Percentiles rank a stretch among this genome's conserved stretches.
Evolutionary conservation across 257 asterid species (phyloP).

Genomic region (Rubia yunnanensis): DNA sequence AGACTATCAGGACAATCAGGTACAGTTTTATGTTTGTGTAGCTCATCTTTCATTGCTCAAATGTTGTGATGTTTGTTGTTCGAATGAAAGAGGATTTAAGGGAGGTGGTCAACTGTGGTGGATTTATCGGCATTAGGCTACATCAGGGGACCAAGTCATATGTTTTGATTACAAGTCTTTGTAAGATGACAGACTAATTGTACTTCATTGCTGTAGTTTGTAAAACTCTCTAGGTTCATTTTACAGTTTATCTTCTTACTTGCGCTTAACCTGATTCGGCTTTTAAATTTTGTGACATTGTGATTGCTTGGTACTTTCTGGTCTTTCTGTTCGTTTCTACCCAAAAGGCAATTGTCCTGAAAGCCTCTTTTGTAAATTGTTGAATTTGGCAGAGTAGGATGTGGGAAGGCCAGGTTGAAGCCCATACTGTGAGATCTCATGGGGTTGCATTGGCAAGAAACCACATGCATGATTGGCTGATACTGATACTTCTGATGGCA

Average conservation of each 20-base stretch:
- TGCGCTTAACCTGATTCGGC: background rate
- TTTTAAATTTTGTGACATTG: background rate
- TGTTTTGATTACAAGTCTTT: background rate
- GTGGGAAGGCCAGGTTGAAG: slow-evolving; percentile 43
- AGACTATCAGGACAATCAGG: slow-evolving; percentile 31
- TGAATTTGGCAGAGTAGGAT: slow-evolving; percentile 40
- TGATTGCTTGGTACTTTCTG: background rate
- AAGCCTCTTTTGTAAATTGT: background rate
- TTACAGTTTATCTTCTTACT: background rate
- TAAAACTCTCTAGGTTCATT: background rate
- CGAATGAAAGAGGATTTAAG: background rate
- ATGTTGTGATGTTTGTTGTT: background rate
- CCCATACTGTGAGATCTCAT: slow-evolving; percentile 69
- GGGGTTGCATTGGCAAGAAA: slow-evolving; percentile 57
- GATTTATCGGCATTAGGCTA: background rate
- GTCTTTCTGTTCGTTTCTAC: background rate
- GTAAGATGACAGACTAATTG: background rate
- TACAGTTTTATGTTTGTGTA: slow-evolving; percentile 1
- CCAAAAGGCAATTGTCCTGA: background rate
- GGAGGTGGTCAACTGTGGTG: background rate
- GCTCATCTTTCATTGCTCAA: background rate
- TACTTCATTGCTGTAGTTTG: background rate
- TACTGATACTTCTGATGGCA: slow-evolving; percentile 45
- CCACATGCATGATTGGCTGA: slow-evolving; percentile 79
- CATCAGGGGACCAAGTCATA: background rate